Conservation (phyloP, 2,329 filamentous ascomycete species). For the Cadophora sp. region DNA sequence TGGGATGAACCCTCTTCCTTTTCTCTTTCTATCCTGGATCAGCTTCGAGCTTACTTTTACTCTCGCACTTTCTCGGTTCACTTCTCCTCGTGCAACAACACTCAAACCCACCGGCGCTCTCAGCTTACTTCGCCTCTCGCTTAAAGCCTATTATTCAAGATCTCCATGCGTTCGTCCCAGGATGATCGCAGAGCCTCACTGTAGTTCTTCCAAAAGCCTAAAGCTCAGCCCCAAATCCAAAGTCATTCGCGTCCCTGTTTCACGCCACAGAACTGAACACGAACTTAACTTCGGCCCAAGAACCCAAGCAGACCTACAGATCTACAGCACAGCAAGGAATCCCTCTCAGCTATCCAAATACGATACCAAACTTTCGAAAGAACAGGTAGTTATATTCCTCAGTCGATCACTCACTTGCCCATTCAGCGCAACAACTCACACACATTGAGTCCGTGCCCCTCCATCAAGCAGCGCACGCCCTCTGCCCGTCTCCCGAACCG, state of each 20-base stretch:
- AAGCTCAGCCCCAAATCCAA: neutral
- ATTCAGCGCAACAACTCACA: neutral
- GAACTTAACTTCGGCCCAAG: neutral
- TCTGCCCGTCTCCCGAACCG: neutral
- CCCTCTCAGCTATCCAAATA: neutral
- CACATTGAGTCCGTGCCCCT: neutral
- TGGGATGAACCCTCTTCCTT: constrained; percentile 3
- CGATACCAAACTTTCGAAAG: neutral
- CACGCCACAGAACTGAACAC: neutral
- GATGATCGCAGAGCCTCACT: neutral
- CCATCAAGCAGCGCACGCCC: neutral
- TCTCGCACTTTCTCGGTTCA: neutral
- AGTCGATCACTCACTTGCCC: neutral
- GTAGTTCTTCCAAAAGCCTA: neutral
- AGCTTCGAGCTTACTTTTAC: neutral
- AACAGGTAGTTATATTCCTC: neutral
- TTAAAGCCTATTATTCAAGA: neutral
- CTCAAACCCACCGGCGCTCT: neutral
- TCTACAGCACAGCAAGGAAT: constrained; percentile 1
- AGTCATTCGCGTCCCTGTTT: neutral
- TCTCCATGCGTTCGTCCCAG: neutral
- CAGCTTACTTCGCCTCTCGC: neutral
- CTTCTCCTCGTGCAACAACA: no score
- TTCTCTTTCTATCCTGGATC: neutral
- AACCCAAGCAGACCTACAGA: neutral